Conservation (phyloP, 768 basidiomycete species). For the Psilocybe cyanescens region DNA sequence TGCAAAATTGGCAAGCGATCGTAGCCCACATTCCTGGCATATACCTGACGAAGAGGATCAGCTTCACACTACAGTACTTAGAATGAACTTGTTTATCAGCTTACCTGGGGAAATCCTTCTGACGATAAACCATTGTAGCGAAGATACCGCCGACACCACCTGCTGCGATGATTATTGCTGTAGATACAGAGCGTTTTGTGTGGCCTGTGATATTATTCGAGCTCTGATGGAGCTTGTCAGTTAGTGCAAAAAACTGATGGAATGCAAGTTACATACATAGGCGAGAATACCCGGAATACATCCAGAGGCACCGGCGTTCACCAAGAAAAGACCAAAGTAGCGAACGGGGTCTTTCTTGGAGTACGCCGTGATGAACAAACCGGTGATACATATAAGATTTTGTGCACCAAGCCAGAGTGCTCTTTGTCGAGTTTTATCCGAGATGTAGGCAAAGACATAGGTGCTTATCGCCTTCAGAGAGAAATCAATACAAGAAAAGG, state of each 20-base stretch:
- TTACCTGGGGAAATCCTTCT: slow-evolving; percentile 35
- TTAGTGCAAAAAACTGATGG: slow-evolving; percentile 31
- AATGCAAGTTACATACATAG: slow-evolving; percentile 35
- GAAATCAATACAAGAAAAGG: slow-evolving; percentile 28
- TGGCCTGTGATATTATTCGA: slow-evolving; percentile 41
- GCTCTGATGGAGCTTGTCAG: slow-evolving; percentile 21
- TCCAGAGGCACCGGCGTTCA: slow-evolving; percentile 35
- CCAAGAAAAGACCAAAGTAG: slow-evolving; percentile 38
- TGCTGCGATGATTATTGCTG: slow-evolving; percentile 35
- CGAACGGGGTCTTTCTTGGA: slow-evolving; percentile 29
- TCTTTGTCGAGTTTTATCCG: slow-evolving; percentile 37
- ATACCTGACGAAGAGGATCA: slow-evolving; percentile 13
- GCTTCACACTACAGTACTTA: background rate
- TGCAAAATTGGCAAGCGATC: slow-evolving; percentile 20
- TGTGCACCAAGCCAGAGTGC: slow-evolving; percentile 37
- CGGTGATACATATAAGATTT: slow-evolving; percentile 33
- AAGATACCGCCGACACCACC: slow-evolving; percentile 46
- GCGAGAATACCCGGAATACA: slow-evolving; percentile 40
- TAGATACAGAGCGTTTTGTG: slow-evolving; percentile 41
- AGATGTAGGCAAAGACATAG: slow-evolving; percentile 39
- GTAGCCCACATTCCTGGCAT: slow-evolving; percentile 26
- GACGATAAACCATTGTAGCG: slow-evolving; percentile 41
- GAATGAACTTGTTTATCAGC: slow-evolving; percentile 60
- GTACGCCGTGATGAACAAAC: slow-evolving; percentile 35
- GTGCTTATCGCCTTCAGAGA: slow-evolving; percentile 37